Conservation (phyloP, 2,329 filamentous ascomycete genomes). For the Hypomyces rosellus region DNA sequence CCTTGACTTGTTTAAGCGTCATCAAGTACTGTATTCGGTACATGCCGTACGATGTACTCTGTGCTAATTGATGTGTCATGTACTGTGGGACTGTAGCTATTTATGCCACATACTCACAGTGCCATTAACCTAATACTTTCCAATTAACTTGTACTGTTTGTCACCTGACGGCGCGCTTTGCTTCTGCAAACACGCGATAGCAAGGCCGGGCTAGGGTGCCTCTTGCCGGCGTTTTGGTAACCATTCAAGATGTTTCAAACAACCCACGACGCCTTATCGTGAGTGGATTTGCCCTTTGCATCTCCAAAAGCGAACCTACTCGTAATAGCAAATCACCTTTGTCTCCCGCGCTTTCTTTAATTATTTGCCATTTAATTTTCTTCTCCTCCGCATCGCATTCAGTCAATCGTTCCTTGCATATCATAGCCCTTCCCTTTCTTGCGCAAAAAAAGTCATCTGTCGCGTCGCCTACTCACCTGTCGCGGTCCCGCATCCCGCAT, state of each 20-base stretch:
- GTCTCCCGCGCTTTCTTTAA: background rate
- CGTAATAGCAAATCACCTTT: background rate
- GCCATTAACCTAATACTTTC: background rate
- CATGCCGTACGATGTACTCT: background rate
- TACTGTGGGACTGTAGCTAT: background rate
- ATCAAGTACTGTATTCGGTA: background rate
- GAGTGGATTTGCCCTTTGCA: background rate
- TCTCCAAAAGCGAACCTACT: background rate
- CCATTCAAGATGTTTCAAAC: background rate
- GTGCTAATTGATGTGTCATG: background rate
- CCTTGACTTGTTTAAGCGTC: no score
- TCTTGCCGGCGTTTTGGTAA: background rate
- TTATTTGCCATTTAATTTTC: background rate
- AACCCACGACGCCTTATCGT: background rate
- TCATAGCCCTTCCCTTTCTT: background rate
- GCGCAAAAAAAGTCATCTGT: background rate
- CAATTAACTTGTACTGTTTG: constrained; percentile 10
- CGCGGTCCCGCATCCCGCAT: background rate
- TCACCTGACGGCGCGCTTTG: constrained; percentile 23
- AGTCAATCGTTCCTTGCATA: background rate
- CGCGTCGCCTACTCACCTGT: background rate
- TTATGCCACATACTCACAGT: background rate
- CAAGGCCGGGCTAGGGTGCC: no score
- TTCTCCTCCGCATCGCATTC: background rate
- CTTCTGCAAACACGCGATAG: background rate